These are phyloP conservation scores for Scedosporium minutisporum DNA, from an alignment of 2,329 filamentous ascomycete species.

Conservation along the genomic window DNA sequence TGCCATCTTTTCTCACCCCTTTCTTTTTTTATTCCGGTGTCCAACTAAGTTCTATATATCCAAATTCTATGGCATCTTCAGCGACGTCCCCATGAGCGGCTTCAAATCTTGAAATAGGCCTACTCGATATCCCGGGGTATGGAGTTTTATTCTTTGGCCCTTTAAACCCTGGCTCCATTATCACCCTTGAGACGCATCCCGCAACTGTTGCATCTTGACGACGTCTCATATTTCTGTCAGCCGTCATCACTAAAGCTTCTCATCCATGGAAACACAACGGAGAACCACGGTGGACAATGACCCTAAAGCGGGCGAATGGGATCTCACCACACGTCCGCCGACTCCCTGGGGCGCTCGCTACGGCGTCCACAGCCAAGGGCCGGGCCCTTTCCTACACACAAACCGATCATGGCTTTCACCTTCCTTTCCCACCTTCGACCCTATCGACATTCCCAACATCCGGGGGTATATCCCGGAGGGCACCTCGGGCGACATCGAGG, in stretches of 20 bases:
- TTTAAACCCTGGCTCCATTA: not conserved
- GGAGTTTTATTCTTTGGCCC: no score
- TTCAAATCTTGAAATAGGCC: no score
- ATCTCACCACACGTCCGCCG: not conserved
- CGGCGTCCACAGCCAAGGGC: not conserved
- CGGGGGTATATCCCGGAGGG: not conserved
- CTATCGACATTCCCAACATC: not conserved
- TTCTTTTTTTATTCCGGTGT: not conserved
- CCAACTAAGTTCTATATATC: no score
- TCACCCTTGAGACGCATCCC: not conserved
- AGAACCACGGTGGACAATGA: not conserved
- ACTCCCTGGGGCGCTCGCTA: not conserved
- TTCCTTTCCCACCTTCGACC: constrained; percentile 1
- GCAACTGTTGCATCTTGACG: not conserved
- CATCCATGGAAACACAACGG: not conserved
- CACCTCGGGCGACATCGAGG: not conserved
- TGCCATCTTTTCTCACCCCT: no score
- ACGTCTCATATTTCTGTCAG: not conserved
- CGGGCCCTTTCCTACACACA: not conserved
- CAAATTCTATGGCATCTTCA: no score
- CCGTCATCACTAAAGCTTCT: not conserved
- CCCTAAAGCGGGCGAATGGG: not conserved
- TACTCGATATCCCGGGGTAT: no score
- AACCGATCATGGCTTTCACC: constrained; percentile 2
- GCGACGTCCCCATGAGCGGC: no score